These are phyloP conservation scores for Aureobasidium mangrovei DNA, from an alignment of 2,329 filamentous ascomycete genomes.

Conservation along the genomic window DNA sequence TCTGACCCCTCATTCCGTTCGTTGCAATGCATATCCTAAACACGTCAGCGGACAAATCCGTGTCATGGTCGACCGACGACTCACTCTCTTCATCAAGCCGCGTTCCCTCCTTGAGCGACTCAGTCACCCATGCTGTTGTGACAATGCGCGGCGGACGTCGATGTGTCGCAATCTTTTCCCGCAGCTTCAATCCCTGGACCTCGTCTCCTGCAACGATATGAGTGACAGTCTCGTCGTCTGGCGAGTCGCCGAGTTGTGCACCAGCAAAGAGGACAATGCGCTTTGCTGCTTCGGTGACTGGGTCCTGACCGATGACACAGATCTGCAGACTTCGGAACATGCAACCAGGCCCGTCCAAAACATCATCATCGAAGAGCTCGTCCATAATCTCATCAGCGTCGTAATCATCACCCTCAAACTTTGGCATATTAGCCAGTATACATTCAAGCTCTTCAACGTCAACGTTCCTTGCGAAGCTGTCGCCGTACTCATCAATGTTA, in stretches of 20 bases:
- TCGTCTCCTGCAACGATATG: conserved; percentile 56
- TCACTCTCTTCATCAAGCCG: conserved; percentile 64
- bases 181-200: conserved; percentile 41
- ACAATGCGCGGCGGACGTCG: conserved; percentile 58
- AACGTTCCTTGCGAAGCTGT: conserved; percentile 71
- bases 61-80: too few relatives aligned
- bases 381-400: conserved; percentile 36
- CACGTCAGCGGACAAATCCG: too few relatives aligned
- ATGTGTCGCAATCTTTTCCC: conserved; percentile 13
- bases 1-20: too few relatives aligned
- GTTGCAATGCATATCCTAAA: too few relatives aligned
- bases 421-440: conserved; percentile 43
- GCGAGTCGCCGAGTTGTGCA: conserved; percentile 46
- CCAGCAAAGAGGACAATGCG: conserved; percentile 62
- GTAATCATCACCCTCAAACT: conserved; percentile 39
- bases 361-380: conserved; percentile 48
- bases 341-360: conserved; percentile 44
- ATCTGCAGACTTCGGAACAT: conserved; percentile 43
- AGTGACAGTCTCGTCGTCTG: conserved; percentile 52
- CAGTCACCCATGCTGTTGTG: conserved; percentile 60
- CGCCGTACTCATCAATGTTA: conserved; percentile 68
- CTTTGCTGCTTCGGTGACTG: conserved; percentile 21
- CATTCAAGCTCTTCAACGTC: conserved; percentile 52
- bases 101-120: conserved; percentile 72
- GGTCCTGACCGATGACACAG: conserved; percentile 34